Percentiles rank a stretch among this genome's conserved stretches.
Conservation (phyloP, 805 yeast species). For the Metschnikowia kunwiensis region DNA sequence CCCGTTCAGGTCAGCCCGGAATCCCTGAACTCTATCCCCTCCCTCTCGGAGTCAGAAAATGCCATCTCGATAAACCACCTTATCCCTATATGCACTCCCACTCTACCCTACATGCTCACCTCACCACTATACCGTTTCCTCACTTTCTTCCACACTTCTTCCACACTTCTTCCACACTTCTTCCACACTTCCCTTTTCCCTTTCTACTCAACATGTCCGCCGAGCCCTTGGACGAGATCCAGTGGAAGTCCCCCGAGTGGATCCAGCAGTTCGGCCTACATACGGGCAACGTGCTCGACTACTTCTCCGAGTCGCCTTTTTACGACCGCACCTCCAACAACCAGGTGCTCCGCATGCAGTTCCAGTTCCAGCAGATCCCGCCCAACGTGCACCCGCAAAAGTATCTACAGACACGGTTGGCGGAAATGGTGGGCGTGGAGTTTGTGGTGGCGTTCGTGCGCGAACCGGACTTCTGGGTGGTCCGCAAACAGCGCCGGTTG, state of each 20-base stretch:
- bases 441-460: constrained; percentile 69
- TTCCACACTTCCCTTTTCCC: no score
- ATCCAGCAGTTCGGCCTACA: constrained; percentile 83
- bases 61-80: no score
- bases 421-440: constrained; percentile 82
- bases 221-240: constrained; percentile 74
- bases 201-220: constrained; percentile 10
- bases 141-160: no score
- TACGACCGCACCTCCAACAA: constrained; percentile 92
- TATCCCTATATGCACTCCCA: no score
- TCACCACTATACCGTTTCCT: no score
- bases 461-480: constrained; percentile 92
- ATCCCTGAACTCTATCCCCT: no score
- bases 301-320: constrained; percentile 91
- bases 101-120: no score
- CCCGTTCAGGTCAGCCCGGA: no score
- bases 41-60: no score
- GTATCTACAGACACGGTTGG: constrained; percentile 53
- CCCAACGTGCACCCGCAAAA: constrained; percentile 33
- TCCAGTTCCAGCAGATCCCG: constrained; percentile 64
- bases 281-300: constrained; percentile 88
- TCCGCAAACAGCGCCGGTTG: constrained; percentile 73
- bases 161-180: no score
- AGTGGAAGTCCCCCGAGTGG: constrained; percentile 98
- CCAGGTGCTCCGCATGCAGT: constrained; percentile 93